Evolutionary conservation across 306 rosid species (phyloP), one percentile per base, ranked within the genome.

Genomic region (Cucumis sativus): DNA sequence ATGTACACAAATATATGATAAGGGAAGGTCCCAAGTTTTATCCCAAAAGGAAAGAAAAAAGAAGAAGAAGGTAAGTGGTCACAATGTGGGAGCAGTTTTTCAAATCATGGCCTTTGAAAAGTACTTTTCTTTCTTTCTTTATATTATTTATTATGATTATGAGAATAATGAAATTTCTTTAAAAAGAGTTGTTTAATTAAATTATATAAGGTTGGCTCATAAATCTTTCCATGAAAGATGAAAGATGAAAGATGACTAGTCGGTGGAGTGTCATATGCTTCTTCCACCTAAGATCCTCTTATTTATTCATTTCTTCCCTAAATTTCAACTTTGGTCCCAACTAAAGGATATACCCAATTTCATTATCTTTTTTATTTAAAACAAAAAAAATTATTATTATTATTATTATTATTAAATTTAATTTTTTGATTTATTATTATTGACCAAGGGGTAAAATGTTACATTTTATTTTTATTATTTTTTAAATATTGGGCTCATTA

Each of bases 41-140:
- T 70, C 75, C 58, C 15, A 10, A 70, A 21, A 70, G 5, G 5
- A 33, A 39, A 70, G 30, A 28, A 28, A 28, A 28, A 28, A n/a
- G n/a, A 28, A 28, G 2, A 28, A 28, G 30, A 28, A 70, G 58
- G 56, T 45, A 49, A 70, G 75, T 70, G 75, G 75, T 70, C 75
- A 70, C 75, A 70, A 49, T 45, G 57, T 45, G 33, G 58, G 58
- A 45, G 75, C 75, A 45, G 20, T 45, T 70, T 70, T 70, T 55
- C 40, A 70, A 47, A 70, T 70, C 13, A 70, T 47, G n/a, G n/a
- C 75, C 20, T 69, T 70, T 21, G 75, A 70, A 70, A 70, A 49
- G 37, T 39, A 65, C 72, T 70, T 70, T 70, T 21, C 20, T 23
- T 45, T 45, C 4, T 33, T 33, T 30, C 2, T 30, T 30, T 30